Conservation (phyloP, 257 asterid genomes). For the Solanum lignicaule region DNA sequence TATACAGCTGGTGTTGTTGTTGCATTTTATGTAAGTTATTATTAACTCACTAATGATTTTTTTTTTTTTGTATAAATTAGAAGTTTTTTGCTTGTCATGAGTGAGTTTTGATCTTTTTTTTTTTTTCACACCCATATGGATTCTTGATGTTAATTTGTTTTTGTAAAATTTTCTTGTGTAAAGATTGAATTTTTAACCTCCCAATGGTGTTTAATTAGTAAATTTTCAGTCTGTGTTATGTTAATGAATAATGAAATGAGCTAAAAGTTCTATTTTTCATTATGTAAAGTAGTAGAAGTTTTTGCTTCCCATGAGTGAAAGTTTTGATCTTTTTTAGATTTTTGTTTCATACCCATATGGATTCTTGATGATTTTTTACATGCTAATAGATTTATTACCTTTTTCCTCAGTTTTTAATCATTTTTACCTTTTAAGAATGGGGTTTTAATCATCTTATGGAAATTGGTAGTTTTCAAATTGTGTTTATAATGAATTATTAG, state of each 20-base stretch:
- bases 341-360: not conserved
- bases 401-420: not conserved
- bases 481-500: not conserved
- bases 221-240: not conserved
- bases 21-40: constrained; percentile 76
- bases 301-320: not conserved
- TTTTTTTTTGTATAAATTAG: not conserved
- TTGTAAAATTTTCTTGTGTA: not conserved
- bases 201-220: not conserved
- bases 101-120: not conserved
- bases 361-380: not conserved
- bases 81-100: not conserved
- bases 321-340: not conserved
- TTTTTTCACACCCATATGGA: not conserved
- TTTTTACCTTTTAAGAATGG: not conserved
- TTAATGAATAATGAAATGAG: not conserved
- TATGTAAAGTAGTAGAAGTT: not conserved
- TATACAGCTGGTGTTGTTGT: constrained; percentile 97
- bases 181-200: not conserved
- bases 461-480: not conserved
- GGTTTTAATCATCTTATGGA: not conserved
- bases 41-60: not conserved
- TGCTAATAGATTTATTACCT: not conserved
- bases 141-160: not conserved
- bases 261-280: not conserved